Evolutionary conservation across 768 basidiomycete genomes (phyloP).

Genomic region (Tremella fuciformis): DNA sequence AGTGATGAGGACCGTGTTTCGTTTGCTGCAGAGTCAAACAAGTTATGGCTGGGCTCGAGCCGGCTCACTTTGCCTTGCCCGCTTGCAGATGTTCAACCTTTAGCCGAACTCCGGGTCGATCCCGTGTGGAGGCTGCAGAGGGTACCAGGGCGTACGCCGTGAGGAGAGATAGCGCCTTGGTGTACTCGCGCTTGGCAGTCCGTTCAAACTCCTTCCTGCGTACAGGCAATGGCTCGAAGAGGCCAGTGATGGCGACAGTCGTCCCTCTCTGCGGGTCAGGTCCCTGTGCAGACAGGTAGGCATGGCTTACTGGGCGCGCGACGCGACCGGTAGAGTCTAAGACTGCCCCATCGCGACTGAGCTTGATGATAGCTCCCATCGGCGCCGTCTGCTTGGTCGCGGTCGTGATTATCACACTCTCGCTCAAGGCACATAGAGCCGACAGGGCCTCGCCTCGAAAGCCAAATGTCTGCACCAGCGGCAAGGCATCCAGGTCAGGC

Average conservation of each 20-base stretch:
- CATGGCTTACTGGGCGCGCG: slow-evolving; percentile 67
- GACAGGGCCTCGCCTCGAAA: slow-evolving; percentile 96
- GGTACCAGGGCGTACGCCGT: slow-evolving; percentile 87
- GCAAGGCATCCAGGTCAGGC: slow-evolving; percentile 68
- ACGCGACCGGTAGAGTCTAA: slow-evolving; percentile 59
- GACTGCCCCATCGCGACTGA: slow-evolving; percentile 66
- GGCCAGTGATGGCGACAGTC: slow-evolving; percentile 65
- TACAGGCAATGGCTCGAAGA: slow-evolving; percentile 82
- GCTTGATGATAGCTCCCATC: slow-evolving; percentile 72
- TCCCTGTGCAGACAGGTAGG: background rate
- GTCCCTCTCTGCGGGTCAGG: slow-evolving; percentile 68
- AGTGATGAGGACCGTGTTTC: slow-evolving; percentile 66
- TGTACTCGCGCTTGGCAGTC: slow-evolving; percentile 84
- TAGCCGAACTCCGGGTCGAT: slow-evolving; percentile 62
- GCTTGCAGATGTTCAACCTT: slow-evolving; percentile 63
- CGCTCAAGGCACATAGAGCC: slow-evolving; percentile 80
- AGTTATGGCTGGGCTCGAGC: slow-evolving; percentile 32
- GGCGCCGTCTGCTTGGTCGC: slow-evolving; percentile 69
- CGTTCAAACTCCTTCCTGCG: slow-evolving; percentile 85
- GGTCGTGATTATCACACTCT: slow-evolving; percentile 68
- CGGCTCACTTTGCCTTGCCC: slow-evolving; percentile 65
- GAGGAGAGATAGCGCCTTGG: slow-evolving; percentile 74
- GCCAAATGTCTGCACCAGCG: slow-evolving; percentile 75
- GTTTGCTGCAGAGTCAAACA: slow-evolving; percentile 44
- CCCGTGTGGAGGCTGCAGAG: slow-evolving; percentile 42